Evolutionary conservation across 352 stramenopile species (phyloP).

Genomic region (Globisporangium orthogonon): DNA sequence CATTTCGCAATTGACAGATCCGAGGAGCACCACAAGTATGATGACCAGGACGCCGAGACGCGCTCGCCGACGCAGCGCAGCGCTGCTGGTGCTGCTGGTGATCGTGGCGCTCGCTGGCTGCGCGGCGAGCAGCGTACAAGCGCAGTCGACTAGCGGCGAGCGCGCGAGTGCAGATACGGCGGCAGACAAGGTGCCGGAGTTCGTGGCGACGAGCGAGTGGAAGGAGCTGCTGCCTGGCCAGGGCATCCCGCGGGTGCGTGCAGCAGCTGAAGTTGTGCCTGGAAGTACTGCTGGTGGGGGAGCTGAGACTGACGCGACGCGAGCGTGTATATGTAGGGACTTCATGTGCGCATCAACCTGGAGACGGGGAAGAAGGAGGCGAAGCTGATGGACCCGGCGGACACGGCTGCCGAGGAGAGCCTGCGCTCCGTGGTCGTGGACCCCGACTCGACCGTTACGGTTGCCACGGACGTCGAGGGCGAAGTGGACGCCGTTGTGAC

Average conservation of each 20-base stretch:
- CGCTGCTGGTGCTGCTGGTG: no score
- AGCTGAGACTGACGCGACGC: no score
- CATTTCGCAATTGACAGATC: no score
- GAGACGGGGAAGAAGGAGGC: constrained; percentile 77
- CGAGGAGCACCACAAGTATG: no score
- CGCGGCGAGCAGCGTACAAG: no score
- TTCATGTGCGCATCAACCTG: constrained; percentile 79
- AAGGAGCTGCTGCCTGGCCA: constrained; percentile 50
- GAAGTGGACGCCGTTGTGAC: constrained; percentile 27
- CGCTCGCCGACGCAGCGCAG: no score
- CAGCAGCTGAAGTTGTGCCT: no score
- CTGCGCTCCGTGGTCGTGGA: constrained; percentile 33
- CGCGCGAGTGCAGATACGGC: background rate
- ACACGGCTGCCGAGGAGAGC: constrained; percentile 17
- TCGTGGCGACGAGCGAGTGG: constrained; percentile 56
- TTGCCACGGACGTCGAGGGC: constrained; percentile 46
- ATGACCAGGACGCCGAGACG: no score
- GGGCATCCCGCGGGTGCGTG: constrained; percentile 47
- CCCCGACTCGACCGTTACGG: constrained; percentile 39
- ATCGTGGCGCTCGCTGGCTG: no score
- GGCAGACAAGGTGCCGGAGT: constrained; percentile 29
- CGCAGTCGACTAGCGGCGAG: constrained; percentile 4
- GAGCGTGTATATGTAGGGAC: constrained; percentile 31
- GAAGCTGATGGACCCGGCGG: constrained; percentile 61
- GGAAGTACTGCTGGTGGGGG: no score